phyloP scores from a whole-genome alignment of 805 yeast genomes.

The Candida coquimbonensis region DNA sequence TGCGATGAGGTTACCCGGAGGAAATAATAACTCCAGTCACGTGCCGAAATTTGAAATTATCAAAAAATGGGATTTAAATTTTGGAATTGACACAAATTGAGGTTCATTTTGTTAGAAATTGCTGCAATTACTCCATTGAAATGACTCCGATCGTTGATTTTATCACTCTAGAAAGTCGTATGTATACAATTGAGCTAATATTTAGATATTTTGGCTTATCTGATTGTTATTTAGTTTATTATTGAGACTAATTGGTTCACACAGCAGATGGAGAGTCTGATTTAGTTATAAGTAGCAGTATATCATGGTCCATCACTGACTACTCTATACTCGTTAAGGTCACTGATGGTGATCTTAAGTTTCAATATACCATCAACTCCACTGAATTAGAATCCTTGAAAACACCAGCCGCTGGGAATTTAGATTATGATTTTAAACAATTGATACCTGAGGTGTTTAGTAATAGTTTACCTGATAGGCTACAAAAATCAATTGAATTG shows the following conservation, averaged over 20 bases:
- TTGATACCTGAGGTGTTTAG: conserved; percentile 3
- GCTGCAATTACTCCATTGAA: background rate
- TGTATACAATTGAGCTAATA: no score
- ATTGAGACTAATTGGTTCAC: no score
- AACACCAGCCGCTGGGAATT: background rate
- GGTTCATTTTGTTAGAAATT: background rate
- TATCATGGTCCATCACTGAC: background rate
- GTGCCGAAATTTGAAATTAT: background rate
- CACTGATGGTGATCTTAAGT: conserved; percentile 7
- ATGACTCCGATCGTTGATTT: background rate
- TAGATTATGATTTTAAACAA: conserved; percentile 1
- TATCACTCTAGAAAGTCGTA: no score
- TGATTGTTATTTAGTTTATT: no score
- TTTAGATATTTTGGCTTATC: no score
- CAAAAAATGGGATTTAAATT: background rate
- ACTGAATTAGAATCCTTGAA: background rate
- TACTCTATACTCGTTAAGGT: background rate
- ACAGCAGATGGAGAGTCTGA: background rate
- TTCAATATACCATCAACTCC: background rate
- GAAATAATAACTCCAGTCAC: background rate
- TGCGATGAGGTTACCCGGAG: conserved; percentile 14
- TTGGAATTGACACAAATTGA: background rate
- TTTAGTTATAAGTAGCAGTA: background rate
- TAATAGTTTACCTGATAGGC: conserved; percentile 1
- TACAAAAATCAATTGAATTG: conserved; percentile 2